phyloP scores from a whole-genome alignment of 1,284 basidiomycete species.

The Trichosporon faecale region DNA sequence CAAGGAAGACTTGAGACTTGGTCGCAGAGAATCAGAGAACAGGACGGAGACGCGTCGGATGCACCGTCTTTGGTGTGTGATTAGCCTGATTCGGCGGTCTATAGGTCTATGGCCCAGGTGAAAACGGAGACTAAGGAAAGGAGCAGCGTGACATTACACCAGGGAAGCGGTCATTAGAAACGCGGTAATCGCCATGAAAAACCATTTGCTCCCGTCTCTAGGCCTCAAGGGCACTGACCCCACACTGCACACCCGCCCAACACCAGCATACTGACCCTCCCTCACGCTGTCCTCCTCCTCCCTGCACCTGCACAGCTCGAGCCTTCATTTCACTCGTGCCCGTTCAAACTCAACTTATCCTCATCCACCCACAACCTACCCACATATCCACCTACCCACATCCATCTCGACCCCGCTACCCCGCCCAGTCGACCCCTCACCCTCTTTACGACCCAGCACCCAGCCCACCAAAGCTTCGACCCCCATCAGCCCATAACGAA shows the following conservation, averaged over 20 bases:
- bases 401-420: not conserved
- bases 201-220: not conserved
- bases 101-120: not conserved
- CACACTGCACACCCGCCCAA: not conserved
- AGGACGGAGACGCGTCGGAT: not conserved
- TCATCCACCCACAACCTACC: not conserved
- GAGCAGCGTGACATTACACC: not conserved
- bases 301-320: conserved; percentile 5
- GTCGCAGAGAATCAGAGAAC: too few relatives aligned
- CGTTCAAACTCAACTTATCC: not conserved
- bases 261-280: not conserved
- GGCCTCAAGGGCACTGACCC: too few relatives aligned
- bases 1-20: too few relatives aligned
- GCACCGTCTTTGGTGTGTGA: not conserved
- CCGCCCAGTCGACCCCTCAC: not conserved
- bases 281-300: too few relatives aligned
- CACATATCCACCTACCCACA: not conserved
- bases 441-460: not conserved
- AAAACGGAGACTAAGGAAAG: not conserved
- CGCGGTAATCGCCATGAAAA: not conserved
- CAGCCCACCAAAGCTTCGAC: not conserved
- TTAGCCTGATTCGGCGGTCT: not conserved
- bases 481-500: not conserved
- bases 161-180: not conserved
- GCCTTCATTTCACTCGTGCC: conserved; percentile 7